A percentile compares a stretch with the other conserved stretches of the same genome.
phyloP scores from a whole-genome alignment of 805 yeast species.

The Candida sanyiensis region DNA sequence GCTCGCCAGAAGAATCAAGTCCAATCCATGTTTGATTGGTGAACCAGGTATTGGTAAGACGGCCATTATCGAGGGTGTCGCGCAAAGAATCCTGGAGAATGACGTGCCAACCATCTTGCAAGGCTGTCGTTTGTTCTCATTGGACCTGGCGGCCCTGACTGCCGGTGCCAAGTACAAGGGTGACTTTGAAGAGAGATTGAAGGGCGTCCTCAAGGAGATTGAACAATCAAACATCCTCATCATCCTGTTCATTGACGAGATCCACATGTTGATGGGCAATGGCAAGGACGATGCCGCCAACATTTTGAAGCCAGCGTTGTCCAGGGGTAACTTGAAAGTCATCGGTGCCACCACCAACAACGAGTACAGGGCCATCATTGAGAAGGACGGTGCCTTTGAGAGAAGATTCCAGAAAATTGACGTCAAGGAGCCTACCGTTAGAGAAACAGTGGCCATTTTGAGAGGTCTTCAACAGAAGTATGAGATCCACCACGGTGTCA shows the following conservation, averaged over 20 bases:
- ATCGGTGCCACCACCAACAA: slow-evolving; percentile 97
- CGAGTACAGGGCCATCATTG: slow-evolving; percentile 87
- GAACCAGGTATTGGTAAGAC: slow-evolving; percentile 99
- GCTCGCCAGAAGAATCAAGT: slow-evolving; percentile 93
- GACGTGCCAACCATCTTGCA: slow-evolving; percentile 90
- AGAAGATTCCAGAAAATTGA: slow-evolving; percentile 97
- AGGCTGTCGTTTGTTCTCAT: slow-evolving; percentile 73
- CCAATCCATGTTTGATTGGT: slow-evolving; percentile 94
- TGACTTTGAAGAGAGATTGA: slow-evolving; percentile 96
- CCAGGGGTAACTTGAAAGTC: slow-evolving; percentile 94
- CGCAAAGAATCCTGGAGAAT: slow-evolving; percentile 91
- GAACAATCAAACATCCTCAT: slow-evolving; percentile 83
- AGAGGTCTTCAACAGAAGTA: slow-evolving; percentile 94
- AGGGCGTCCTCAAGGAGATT: slow-evolving; percentile 92
- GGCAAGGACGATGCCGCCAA: slow-evolving; percentile 97
- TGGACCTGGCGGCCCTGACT: slow-evolving; percentile 92
- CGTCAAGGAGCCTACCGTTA: slow-evolving; percentile 87
- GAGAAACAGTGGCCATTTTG: slow-evolving; percentile 91
- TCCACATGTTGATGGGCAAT: slow-evolving; percentile 99
- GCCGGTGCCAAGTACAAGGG: slow-evolving; percentile 99
- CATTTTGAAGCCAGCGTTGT: slow-evolving; percentile 92
- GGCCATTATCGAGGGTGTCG: slow-evolving; percentile 96
- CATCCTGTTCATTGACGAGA: slow-evolving; percentile 91
- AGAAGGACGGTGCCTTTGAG: slow-evolving; percentile 98
- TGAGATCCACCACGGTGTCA: slow-evolving; percentile 96